Evolutionary conservation across 2,329 filamentous ascomycete genomes (phyloP), one percentile per base, ranked within the genome.

Genomic region (Stachybotrys elegans): DNA sequence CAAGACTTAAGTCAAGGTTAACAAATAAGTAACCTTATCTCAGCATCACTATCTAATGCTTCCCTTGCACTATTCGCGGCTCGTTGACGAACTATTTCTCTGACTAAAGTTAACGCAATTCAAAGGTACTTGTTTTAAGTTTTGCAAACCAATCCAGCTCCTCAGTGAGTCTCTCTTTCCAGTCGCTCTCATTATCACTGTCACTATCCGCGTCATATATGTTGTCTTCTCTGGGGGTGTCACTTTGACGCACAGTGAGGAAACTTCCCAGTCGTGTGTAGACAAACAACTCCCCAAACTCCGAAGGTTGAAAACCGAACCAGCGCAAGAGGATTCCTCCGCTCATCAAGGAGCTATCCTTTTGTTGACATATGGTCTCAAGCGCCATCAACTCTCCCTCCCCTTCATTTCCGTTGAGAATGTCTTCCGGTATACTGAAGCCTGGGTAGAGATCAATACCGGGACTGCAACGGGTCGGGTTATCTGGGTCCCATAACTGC

Each of bases 1-100:
- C 49, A 71, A 70, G 25, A 7, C 4, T 1, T 51, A 37, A 31
- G 7, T 9, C 14, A 11, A 16, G 38, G 29, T 32, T 16, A 32
- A n/a, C 25, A n/a, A 29, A n/a, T 29, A 29, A n/a, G n/a, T n/a
- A n/a, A n/a, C n/a, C n/a, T n/a, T n/a, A n/a, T n/a, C n/a, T n/a
- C n/a, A n/a, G n/a, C n/a, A n/a, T n/a, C n/a, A n/a, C n/a, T n/a
- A n/a, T n/a, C n/a, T n/a, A n/a, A n/a, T n/a, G n/a, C n/a, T n/a
- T n/a, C n/a, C n/a, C n/a, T n/a, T n/a, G n/a, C n/a, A n/a, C n/a
- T n/a, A n/a, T n/a, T n/a, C n/a, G n/a, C n/a, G n/a, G n/a, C n/a
- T n/a, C n/a, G n/a, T n/a, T n/a, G n/a, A n/a, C n/a, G n/a, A n/a
- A n/a, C n/a, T n/a, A n/a, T n/a, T n/a, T n/a, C n/a, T n/a, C n/a